Conservation (phyloP, 2,329 filamentous ascomycete genomes). For the Leptographium galeiforme region DNA sequence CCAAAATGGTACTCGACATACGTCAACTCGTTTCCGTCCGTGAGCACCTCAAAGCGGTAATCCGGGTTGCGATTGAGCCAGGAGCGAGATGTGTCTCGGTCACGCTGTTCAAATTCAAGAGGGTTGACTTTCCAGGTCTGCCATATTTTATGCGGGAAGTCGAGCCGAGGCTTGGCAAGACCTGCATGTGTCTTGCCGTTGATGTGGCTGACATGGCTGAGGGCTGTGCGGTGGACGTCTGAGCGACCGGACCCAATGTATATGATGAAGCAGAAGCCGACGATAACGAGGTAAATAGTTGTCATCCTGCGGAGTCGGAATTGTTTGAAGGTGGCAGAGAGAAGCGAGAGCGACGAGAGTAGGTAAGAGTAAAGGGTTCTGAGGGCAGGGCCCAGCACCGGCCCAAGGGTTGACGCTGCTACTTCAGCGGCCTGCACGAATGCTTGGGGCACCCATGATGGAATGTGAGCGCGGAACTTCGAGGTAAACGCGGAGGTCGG, state of each 20-base stretch:
- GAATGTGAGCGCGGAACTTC: background rate
- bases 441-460: constrained; percentile 2
- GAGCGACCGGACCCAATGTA: background rate
- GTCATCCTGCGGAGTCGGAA: constrained; percentile 7
- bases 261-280: constrained; percentile 1
- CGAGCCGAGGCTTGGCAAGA: constrained; percentile 3
- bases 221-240: background rate
- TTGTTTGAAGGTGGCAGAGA: constrained; percentile 4
- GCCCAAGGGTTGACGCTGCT: background rate
- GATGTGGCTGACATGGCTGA: background rate
- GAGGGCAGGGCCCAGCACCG: background rate
- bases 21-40: constrained; percentile 51
- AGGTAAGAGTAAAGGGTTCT: background rate
- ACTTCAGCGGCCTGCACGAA: constrained; percentile 1
- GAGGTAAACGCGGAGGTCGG: constrained; percentile 5
- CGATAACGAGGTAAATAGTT: constrained; percentile 6
- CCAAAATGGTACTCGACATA: constrained; percentile 60
- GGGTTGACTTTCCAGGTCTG: constrained; percentile 64
- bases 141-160: constrained; percentile 59
- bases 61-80: constrained; percentile 55
- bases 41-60: constrained; percentile 56
- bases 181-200: background rate
- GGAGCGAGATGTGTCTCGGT: constrained; percentile 44
- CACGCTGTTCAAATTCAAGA: constrained; percentile 50
- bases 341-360: background rate